Conservation (phyloP, 148 eudicot genomes). For the Rhododendron mucronatum region DNA sequence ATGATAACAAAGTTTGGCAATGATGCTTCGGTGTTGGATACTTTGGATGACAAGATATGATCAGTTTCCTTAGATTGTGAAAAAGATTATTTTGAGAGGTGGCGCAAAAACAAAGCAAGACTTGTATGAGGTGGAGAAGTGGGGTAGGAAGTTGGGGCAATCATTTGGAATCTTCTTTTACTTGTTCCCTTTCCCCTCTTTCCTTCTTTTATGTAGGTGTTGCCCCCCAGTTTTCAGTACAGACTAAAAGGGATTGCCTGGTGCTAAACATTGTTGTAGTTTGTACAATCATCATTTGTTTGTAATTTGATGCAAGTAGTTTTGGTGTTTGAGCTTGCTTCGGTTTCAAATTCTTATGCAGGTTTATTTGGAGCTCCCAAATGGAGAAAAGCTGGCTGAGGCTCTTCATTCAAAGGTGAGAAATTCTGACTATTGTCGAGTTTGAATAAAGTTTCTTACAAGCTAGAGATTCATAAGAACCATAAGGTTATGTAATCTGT, state of each 20-base stretch:
- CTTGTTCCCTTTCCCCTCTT: background rate
- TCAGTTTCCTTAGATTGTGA: background rate
- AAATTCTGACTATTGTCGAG: background rate
- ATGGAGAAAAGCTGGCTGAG: constrained; percentile 71
- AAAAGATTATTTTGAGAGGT: background rate
- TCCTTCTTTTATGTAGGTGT: background rate
- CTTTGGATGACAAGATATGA: background rate
- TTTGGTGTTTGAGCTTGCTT: constrained; percentile 10
- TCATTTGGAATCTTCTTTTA: background rate
- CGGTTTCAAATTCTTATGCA: constrained; percentile 24
- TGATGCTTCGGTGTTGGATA: background rate
- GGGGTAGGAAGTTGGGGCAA: background rate
- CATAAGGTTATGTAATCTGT: background rate
- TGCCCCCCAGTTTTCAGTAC: background rate
- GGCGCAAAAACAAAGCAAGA: background rate
- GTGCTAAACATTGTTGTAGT: background rate
- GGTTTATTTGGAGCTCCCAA: constrained; percentile 89
- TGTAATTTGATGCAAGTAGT: background rate
- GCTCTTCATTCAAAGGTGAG: constrained; percentile 75
- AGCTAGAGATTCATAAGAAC: constrained; percentile 8
- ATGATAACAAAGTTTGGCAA: background rate
- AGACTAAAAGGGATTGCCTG: background rate
- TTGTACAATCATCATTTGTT: background rate
- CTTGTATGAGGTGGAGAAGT: background rate
- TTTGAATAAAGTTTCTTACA: background rate